These are phyloP conservation scores for Priceomyces carsonii DNA, from an alignment of 805 yeast genomes.

Conservation along the genomic window DNA sequence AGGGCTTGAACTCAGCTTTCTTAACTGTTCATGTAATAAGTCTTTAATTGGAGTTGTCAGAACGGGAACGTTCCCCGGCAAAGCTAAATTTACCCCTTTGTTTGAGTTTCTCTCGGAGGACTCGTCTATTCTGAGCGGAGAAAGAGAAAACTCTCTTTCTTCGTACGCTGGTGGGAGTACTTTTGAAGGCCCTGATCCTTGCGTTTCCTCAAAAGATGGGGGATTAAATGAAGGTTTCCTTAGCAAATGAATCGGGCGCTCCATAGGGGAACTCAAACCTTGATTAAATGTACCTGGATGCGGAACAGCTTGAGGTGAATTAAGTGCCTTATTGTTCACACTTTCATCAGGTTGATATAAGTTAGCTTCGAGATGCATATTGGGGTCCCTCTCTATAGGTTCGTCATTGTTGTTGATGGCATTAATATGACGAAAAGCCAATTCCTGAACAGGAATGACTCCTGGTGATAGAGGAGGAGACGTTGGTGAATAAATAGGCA, in stretches of 20 bases:
- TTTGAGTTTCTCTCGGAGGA: constrained; percentile 3
- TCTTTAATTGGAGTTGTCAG: constrained; percentile 14
- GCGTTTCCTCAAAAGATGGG: constrained; percentile 53
- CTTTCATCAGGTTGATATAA: constrained; percentile 55
- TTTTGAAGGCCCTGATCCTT: constrained; percentile 2
- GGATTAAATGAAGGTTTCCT: constrained; percentile 61
- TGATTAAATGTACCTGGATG: constrained; percentile 41
- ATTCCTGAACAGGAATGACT: constrained; percentile 46
- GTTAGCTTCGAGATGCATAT: constrained; percentile 44
- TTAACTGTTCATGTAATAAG: constrained; percentile 15
- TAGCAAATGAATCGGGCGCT: constrained; percentile 53
- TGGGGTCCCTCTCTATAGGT: constrained; percentile 37
- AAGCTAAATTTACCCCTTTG: background rate
- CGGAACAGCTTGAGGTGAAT: constrained; percentile 69
- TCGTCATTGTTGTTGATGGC: constrained; percentile 25
- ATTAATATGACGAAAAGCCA: constrained; percentile 28
- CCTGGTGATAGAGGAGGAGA: constrained; percentile 59
- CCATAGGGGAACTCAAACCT: constrained; percentile 37
- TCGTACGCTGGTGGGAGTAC: constrained; percentile 34
- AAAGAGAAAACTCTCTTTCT: constrained; percentile 16
- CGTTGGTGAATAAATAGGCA: constrained; percentile 24
- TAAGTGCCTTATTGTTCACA: constrained; percentile 38
- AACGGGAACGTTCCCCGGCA: constrained; percentile 6
- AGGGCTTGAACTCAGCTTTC: constrained; percentile 5
- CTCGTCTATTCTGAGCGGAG: constrained; percentile 21